Conservation (phyloP, 306 rosid genomes). For the Myrica gale region DNA sequence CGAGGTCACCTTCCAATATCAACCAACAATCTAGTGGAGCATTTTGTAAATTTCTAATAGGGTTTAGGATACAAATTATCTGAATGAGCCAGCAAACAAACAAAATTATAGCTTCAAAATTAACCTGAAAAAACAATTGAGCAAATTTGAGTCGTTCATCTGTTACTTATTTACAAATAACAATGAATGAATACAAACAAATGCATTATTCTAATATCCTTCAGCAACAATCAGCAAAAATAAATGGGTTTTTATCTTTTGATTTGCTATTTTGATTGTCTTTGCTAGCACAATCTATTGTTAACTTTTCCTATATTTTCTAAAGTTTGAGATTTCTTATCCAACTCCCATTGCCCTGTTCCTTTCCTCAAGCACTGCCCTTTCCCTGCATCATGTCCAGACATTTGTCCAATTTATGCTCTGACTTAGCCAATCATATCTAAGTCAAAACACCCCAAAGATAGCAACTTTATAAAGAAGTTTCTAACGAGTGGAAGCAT, state of each 20-base stretch:
- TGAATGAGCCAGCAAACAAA: too few species aligned
- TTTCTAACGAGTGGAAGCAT: neutral
- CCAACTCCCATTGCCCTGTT: neutral
- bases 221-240: too few species aligned
- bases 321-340: constrained; percentile 9
- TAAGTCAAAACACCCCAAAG: neutral
- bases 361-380: constrained; percentile 9
- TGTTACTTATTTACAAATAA: too few species aligned
- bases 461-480: neutral
- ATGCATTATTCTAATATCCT: too few species aligned
- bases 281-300: neutral
- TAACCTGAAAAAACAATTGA: too few species aligned
- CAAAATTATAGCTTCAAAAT: too few species aligned
- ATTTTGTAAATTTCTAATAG: too few species aligned
- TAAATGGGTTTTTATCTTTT: constrained; percentile 10
- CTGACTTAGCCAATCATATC: neutral
- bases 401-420: neutral
- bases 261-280: constrained; percentile 11
- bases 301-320: constrained; percentile 13
- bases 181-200: too few species aligned
- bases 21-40: too few species aligned
- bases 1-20: too few species aligned
- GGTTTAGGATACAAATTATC: too few species aligned
- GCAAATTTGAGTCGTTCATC: too few species aligned
- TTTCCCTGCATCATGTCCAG: neutral